A percentile compares a stretch with the other conserved stretches of the same genome.
Conservation (phyloP, 176 grass and related monocot species). For the Aechmea fasciata region DNA sequence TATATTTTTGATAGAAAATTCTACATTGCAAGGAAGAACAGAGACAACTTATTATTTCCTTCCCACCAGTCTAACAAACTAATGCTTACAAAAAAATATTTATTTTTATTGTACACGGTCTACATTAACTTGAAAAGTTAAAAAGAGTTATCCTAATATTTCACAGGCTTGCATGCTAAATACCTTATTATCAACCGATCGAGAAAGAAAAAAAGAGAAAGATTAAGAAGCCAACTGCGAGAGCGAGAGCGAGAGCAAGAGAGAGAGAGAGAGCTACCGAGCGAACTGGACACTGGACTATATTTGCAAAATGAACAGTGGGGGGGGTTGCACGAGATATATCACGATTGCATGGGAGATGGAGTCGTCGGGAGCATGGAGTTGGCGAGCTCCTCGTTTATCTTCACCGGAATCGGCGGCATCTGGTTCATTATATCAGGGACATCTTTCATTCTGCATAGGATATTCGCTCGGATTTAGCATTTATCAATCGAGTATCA, state of each 20-base stretch:
- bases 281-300: background rate
- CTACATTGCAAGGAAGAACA: background rate
- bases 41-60: slow-evolving; percentile 14
- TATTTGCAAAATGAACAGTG: background rate
- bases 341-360: slow-evolving; percentile 62
- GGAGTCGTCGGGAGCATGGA: slow-evolving; percentile 72
- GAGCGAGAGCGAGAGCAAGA: background rate
- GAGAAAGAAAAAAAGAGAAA: background rate
- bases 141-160: background rate
- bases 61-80: slow-evolving; percentile 25
- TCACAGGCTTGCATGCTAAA: background rate
- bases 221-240: background rate
- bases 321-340: background rate
- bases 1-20: too few relatives aligned
- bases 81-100: slow-evolving; percentile 20
- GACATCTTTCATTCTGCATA: slow-evolving; percentile 78
- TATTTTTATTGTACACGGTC: slow-evolving; percentile 13
- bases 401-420: slow-evolving; percentile 82
- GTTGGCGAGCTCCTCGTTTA: slow-evolving; percentile 90
- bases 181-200: background rate
- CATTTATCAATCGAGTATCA: background rate
- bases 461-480: slow-evolving; percentile 2
- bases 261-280: background rate
- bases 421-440: slow-evolving; percentile 99
- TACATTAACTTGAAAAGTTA: slow-evolving; percentile 3